A percentile compares a stretch with the other conserved stretches of the same genome.
Evolutionary conservation across 2,329 filamentous ascomycete species (phyloP).

Genomic region (Allantophomopsis cytisporea): DNA sequence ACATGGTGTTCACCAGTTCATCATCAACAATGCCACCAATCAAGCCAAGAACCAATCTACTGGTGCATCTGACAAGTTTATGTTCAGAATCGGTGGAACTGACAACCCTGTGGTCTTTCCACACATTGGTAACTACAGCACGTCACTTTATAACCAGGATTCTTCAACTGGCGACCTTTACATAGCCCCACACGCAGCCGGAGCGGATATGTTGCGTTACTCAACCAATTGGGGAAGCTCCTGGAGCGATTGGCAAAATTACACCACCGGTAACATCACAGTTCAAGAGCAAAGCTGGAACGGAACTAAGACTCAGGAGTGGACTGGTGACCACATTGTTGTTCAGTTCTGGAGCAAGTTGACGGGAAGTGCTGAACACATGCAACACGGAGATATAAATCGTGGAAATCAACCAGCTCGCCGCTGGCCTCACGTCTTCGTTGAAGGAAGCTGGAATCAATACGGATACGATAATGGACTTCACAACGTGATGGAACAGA

Average conservation of each 20-base stretch:
- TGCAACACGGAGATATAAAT: conserved; percentile 43
- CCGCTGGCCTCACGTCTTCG: conserved; percentile 46
- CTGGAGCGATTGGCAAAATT: conserved; percentile 37
- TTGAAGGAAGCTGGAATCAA: conserved; percentile 47
- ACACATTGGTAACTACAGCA: conserved; percentile 40
- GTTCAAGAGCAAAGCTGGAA: conserved; percentile 36
- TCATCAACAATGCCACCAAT: conserved; percentile 35
- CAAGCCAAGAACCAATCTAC: conserved; percentile 20
- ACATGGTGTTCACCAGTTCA: conserved; percentile 44
- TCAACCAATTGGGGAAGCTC: conserved; percentile 22
- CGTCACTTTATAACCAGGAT: conserved; percentile 29
- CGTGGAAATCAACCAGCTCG: conserved; percentile 32
- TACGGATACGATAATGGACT: conserved; percentile 50
- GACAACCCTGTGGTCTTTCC: conserved; percentile 48
- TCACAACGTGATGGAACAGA: conserved; percentile 34
- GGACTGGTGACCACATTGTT: conserved; percentile 46
- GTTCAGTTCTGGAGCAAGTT: conserved; percentile 48
- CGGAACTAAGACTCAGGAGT: conserved; percentile 39
- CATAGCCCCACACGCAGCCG: conserved; percentile 41
- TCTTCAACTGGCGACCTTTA: conserved; percentile 22
- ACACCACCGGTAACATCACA: conserved; percentile 32
- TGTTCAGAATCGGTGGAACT: conserved; percentile 42
- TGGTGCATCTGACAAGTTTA: conserved; percentile 33
- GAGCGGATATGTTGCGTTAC: conserved; percentile 38
- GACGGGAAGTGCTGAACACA: conserved; percentile 42